Evolutionary conservation across 2,329 filamentous ascomycete species (phyloP).

Genomic region (Torrubiella hemipterigena): DNA sequence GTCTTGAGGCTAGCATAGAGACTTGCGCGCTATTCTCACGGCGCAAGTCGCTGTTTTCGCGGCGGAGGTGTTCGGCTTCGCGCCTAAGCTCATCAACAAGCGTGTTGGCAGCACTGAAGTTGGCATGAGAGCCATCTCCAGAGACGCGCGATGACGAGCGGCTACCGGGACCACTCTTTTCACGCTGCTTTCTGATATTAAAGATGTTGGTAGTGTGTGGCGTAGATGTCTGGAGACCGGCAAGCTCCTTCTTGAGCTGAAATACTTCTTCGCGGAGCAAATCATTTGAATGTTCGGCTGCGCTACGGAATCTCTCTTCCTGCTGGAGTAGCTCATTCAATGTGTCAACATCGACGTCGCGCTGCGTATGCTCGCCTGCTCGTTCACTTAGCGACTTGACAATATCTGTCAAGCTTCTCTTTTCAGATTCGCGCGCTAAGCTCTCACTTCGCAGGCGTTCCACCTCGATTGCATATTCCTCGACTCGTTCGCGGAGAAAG

Average conservation of each 20-base stretch:
- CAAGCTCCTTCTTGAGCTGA: conserved; percentile 51
- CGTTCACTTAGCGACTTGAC: conserved; percentile 44
- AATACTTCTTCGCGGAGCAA: conserved; percentile 75
- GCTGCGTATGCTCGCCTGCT: conserved; percentile 35
- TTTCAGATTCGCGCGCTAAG: conserved; percentile 70
- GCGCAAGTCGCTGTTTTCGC: conserved; percentile 85
- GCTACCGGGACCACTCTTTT: conserved; percentile 21
- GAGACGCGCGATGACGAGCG: conserved; percentile 27
- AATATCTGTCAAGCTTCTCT: conserved; percentile 73
- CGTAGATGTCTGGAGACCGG: conserved; percentile 21
- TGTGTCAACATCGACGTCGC: conserved; percentile 63
- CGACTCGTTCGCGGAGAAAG: conserved; percentile 73
- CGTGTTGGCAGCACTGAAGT: conserved; percentile 48
- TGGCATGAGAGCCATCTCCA: conserved; percentile 36
- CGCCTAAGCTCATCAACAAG: conserved; percentile 64
- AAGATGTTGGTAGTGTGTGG: conserved; percentile 56
- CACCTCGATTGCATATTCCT: conserved; percentile 73
- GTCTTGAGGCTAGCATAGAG: conserved; percentile 92
- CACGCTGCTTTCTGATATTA: conserved; percentile 46
- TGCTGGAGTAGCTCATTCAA: conserved; percentile 93
- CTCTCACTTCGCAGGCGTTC: conserved; percentile 71
- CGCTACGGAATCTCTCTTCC: conserved; percentile 78
- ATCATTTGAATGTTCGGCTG: conserved; percentile 80
- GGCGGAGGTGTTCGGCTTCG: conserved; percentile 64
- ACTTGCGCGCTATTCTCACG: conserved; percentile 92